Percentiles rank a stretch among this genome's conserved stretches.
Evolutionary conservation across 176 grass and related monocot genomes (phyloP).

Genomic region (Avena eriantha): DNA sequence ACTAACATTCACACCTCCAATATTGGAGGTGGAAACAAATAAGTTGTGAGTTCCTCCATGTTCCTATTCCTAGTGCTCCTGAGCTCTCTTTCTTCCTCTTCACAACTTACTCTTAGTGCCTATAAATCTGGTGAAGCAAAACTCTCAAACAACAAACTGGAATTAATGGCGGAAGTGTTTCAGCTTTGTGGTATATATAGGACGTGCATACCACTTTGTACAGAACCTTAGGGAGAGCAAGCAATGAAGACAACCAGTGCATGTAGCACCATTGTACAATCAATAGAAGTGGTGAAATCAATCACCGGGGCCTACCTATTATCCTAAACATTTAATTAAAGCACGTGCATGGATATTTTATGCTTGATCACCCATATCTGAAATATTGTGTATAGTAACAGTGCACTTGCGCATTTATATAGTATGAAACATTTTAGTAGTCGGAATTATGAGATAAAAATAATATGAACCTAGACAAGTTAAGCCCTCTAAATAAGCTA

Average conservation of each 20-base stretch:
- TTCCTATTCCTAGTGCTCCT: conserved; percentile 29
- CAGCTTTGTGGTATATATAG: conserved; percentile 24
- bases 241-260: neutral
- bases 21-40: neutral
- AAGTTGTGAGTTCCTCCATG: neutral
- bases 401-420: neutral
- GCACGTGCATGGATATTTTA: conserved; percentile 1
- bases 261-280: no score
- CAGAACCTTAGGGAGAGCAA: neutral
- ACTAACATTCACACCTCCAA: neutral
- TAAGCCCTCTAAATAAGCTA: neutral
- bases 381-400: neutral
- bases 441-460: neutral
- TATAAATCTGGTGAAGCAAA: neutral
- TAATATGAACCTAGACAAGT: neutral
- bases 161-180: neutral
- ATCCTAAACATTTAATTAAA: conserved; percentile 24
- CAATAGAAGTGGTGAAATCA: neutral
- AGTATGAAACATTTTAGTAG: neutral
- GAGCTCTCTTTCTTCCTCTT: conserved; percentile 10
- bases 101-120: neutral
- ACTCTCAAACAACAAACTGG: neutral
- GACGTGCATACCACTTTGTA: neutral
- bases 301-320: neutral
- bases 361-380: conserved; percentile 18